A percentile compares a stretch with the other conserved stretches of the same genome.
Conservation (phyloP, 2,329 filamentous ascomycete genomes). For the Monascus ruber region DNA sequence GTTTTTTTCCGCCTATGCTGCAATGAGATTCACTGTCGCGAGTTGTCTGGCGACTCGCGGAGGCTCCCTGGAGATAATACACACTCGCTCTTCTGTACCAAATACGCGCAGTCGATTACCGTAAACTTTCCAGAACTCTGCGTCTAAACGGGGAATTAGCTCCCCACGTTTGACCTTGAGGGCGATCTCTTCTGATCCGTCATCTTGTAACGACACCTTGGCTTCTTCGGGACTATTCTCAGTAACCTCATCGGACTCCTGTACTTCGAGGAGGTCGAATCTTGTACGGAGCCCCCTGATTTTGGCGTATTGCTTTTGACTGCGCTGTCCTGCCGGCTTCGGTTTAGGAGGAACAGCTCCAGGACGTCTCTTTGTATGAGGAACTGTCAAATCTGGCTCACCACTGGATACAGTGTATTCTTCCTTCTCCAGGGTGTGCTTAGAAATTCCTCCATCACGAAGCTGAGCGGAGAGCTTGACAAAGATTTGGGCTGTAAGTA, state of each 20-base stretch:
- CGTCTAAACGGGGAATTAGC: conserved; percentile 41
- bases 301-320: conserved; percentile 5
- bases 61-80: conserved; percentile 7
- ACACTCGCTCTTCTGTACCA: conserved; percentile 45
- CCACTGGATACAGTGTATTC: conserved; percentile 2
- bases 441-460: conserved; percentile 22
- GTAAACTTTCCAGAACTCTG: conserved; percentile 47
- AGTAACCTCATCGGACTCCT: conserved; percentile 8
- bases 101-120: conserved; percentile 50
- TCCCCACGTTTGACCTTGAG: conserved; percentile 22
- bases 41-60: background rate
- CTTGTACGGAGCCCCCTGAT: conserved; percentile 12
- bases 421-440: conserved; percentile 11
- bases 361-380: background rate
- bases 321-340: background rate
- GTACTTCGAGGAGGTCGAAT: conserved; percentile 16
- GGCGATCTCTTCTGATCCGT: conserved; percentile 5
- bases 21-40: background rate
- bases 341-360: background rate
- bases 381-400: background rate
- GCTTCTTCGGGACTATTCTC: conserved; percentile 3
- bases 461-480: conserved; percentile 45
- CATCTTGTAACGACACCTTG: background rate
- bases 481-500: conserved; percentile 48
- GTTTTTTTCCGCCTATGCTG: background rate